Evolutionary conservation across 352 stramenopile genomes (phyloP).

Genomic region (Globisporangium middletonii): DNA sequence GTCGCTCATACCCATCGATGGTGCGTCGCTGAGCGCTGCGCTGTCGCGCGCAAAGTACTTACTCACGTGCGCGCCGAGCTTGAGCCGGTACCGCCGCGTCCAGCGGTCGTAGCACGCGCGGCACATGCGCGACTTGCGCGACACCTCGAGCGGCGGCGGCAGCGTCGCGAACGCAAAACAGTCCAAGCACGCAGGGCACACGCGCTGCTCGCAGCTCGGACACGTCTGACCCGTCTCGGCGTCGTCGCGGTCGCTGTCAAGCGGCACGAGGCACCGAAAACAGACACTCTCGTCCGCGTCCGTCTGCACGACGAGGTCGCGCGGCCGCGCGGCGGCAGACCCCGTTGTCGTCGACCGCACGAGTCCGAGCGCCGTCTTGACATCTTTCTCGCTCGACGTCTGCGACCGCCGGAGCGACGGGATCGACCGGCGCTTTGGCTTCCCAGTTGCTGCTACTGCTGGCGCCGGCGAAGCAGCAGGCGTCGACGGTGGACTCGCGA

Average conservation of each 20-base stretch:
- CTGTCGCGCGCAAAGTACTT: constrained; percentile 61
- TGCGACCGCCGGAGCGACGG: constrained; percentile 14
- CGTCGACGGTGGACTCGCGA: constrained; percentile 9
- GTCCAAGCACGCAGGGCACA: constrained; percentile 46
- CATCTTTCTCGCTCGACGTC: constrained; percentile 11
- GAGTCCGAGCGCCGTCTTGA: constrained; percentile 10
- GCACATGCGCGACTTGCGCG: constrained; percentile 61
- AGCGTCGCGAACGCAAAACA: constrained; percentile 72
- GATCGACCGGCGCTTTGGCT: constrained; percentile 11
- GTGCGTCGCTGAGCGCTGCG: constrained; percentile 8
- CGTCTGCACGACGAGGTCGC: neutral
- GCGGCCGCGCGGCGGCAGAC: neutral
- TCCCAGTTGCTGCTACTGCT: constrained; percentile 4
- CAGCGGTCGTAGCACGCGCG: constrained; percentile 60
- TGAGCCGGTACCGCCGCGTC: constrained; percentile 58
- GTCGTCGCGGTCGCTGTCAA: constrained; percentile 7
- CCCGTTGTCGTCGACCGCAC: constrained; percentile 10
- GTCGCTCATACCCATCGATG: neutral
- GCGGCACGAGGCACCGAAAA: constrained; percentile 49
- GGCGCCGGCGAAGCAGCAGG: neutral
- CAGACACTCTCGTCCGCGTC: constrained; percentile 54
- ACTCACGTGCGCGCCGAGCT: constrained; percentile 55
- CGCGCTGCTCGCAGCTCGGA: constrained; percentile 59
- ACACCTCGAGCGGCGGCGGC: constrained; percentile 51
- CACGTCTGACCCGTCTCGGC: constrained; percentile 11